Base-by-base conservation (phyloP, 441 rosid species). In the Oxalis stricta region DNA sequence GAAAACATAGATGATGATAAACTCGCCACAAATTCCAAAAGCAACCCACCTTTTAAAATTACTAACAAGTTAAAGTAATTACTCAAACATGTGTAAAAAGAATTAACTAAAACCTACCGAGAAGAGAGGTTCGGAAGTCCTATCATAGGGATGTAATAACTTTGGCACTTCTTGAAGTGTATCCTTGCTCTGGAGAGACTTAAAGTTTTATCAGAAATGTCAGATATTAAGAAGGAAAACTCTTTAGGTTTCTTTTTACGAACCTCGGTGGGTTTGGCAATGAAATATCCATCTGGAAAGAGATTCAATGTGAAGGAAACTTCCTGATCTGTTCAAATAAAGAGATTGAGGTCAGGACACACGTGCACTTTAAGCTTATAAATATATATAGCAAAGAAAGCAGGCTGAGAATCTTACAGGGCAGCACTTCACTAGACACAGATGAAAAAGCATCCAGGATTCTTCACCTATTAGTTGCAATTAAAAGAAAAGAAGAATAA, bases 191-290 rank as follows among this genome's bases (percentile, higher is more conserved):
- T 58, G 56, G 30, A 48, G 44, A 55, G 64, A 42, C 39, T 72
- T 81, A 37, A 30, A 14, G 44, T 36, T 26, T 56, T 18, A 48
- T 26, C 8, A 26, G 8, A 26, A 26, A 26, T 8, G 10, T 26
- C 2, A 26, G 31, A 26, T 26, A 26, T 26, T 23, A 23, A 23
- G 28, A 48, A 24, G 34, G 20, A 30, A 46, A 13, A 42, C 21
- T 53, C 28, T 22, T 18, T 38, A 34, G 4, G 44, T 34, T 41
- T 22, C 42, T 28, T 34, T 45, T 46, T 24, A 51, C 74, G 56
- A 59, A 91, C 99, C 95, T 86, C 88, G 18, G 69, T 55, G 18
- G 86, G 75, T 59, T 79, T 86, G 58, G 76, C 86, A 11, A 86
- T 46, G 17, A 67, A 73, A 70, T 84, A 92, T 42, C 95, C 99